These are phyloP conservation scores for Avena insularis DNA, from an alignment of 176 grass and related monocot genomes.

Conservation along the genomic window DNA sequence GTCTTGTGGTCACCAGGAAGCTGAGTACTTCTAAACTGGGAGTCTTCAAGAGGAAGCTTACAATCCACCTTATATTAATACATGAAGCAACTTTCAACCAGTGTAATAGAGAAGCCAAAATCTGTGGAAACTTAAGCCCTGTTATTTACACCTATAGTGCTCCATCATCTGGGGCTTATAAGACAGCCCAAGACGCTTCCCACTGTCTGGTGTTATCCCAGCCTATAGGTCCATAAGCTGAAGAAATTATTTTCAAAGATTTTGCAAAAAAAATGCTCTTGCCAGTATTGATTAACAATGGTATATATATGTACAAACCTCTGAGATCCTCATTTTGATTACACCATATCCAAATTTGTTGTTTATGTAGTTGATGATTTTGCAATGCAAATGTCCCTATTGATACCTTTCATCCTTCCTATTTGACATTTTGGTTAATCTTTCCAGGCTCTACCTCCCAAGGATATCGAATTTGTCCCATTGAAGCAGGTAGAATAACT, in stretches of 20 bases:
- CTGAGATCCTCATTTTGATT: background rate
- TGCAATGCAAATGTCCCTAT: background rate
- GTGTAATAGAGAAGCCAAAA: slow-evolving; percentile 1
- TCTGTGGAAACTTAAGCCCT: background rate
- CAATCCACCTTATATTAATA: slow-evolving; percentile 6
- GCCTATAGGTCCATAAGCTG: slow-evolving; percentile 15
- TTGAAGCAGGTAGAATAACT: slow-evolving; percentile 76
- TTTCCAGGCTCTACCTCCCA: slow-evolving; percentile 69
- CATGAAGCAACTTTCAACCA: background rate
- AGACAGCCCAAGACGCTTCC: background rate
- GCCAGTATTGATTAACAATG: slow-evolving; percentile 16
- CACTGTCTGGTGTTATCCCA: slow-evolving; percentile 14
- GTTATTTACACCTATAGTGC: slow-evolving; percentile 14
- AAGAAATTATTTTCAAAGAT: background rate
- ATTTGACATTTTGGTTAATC: slow-evolving; percentile 47
- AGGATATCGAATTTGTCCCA: slow-evolving; percentile 86
- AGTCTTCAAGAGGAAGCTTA: background rate
- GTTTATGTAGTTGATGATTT: slow-evolving; percentile 11
- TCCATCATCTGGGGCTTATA: background rate
- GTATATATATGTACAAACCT: background rate
- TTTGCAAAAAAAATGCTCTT: background rate
- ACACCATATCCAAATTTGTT: slow-evolving; percentile 27
- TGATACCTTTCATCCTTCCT: slow-evolving; percentile 40
- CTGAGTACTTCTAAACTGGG: background rate
- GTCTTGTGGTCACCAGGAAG: background rate